phyloP scores from a whole-genome alignment of 768 basidiomycete species.

The Mycena sanguinolenta region DNA sequence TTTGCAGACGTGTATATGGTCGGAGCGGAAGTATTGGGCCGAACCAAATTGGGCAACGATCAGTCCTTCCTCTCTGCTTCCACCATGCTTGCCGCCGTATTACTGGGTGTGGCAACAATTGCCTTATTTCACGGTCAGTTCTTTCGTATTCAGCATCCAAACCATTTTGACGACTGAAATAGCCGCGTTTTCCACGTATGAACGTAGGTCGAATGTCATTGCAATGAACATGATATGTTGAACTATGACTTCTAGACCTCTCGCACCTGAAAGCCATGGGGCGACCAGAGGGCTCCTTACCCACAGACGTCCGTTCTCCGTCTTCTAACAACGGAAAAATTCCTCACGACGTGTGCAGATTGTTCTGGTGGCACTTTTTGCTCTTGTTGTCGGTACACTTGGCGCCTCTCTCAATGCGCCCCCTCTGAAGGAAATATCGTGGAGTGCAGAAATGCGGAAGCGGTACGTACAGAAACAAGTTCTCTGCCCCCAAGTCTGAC shows the following conservation, averaged over 20 bases:
- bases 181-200: conserved; percentile 88
- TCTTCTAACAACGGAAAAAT: not conserved
- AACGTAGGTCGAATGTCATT: conserved; percentile 68
- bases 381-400: conserved; percentile 75
- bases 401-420: conserved; percentile 82
- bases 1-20: conserved; percentile 44
- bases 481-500: conserved; percentile 8
- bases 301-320: conserved; percentile 64
- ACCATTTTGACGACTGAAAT: conserved; percentile 22
- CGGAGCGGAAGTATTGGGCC: conserved; percentile 25
- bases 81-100: conserved; percentile 60
- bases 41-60: not conserved
- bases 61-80: conserved; percentile 7
- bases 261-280: conserved; percentile 84
- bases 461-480: conserved; percentile 62
- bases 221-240: not conserved
- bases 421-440: conserved; percentile 83
- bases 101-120: conserved; percentile 62
- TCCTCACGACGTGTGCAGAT: conserved; percentile 59
- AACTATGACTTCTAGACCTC: conserved; percentile 64
- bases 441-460: conserved; percentile 91
- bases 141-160: conserved; percentile 14
- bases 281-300: conserved; percentile 74
- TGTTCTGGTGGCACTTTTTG: conserved; percentile 72
- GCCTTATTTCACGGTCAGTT: conserved; percentile 66